Evolutionary conservation across 179 eudicot species (phyloP), one percentile per base, ranked within the genome.

Genomic region (Patellifolia procumbens): DNA sequence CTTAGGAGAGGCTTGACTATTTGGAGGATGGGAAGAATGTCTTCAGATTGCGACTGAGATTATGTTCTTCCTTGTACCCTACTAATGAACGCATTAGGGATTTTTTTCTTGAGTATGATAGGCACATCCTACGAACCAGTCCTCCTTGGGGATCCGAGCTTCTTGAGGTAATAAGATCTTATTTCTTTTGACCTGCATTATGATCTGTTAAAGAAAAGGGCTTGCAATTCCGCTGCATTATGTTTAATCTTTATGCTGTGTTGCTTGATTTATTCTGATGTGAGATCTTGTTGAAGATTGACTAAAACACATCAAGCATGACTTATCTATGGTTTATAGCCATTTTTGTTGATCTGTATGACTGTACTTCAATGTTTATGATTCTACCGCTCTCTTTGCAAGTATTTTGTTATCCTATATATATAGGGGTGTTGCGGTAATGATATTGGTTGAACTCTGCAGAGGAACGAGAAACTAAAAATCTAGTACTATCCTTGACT

Each of bases 131-230:
- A 76, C 97, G 98, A 37, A 96, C 99, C 72, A 96, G 99, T 78
- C 98, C 99, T 76, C 99, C 99, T 77, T 96, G 99, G 99, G 99
- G 99, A 34, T 96, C 99, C 66, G 99, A 96, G 85, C 97, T 96
- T 86, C 96, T 96, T 79, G 99, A 96, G 98, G 99, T 93, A 79
- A 80, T 32, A 64, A 45, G 45, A 65, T 52, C 24, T 76, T n/a
- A 28, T 49, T 66, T 45, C 59, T 66, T 71, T 42, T 31, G 1
- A 26, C 35, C 1, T 39, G 7, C 22, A 24, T 39, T 24, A 24
- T 49, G 12, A n/a, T 13, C 15, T 20, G 62, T 67, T n/a, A n/a
- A n/a, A n/a, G n/a, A n/a, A n/a, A n/a, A n/a, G n/a, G n/a, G n/a
- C n/a, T n/a, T n/a, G n/a, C n/a, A n/a, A n/a, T n/a, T n/a, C n/a